Conservation (phyloP, 1,284 basidiomycete species). For the Volvariella surrecta region DNA sequence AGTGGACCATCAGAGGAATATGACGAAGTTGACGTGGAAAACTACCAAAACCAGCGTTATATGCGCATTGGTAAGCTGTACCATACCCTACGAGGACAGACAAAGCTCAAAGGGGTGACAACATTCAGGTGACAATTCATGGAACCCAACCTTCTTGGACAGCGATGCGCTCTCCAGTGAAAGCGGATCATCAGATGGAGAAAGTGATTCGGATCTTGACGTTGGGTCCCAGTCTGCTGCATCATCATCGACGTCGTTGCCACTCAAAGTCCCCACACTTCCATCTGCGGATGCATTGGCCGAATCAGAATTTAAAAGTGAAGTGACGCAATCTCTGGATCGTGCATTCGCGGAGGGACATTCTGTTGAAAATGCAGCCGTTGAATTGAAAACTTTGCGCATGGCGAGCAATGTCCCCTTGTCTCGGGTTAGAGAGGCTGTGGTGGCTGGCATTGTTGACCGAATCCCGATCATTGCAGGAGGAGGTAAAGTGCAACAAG, state of each 20-base stretch:
- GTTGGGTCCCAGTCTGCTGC: not conserved
- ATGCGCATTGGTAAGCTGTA: constrained; percentile 67
- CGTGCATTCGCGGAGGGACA: constrained; percentile 89
- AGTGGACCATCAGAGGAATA: constrained; percentile 43
- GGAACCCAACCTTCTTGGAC: constrained; percentile 54
- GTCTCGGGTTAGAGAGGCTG: constrained; percentile 68
- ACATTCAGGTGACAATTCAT: constrained; percentile 46
- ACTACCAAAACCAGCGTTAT: constrained; percentile 54
- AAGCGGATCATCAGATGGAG: constrained; percentile 19
- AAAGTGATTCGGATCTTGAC: not conserved
- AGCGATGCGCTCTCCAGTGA: constrained; percentile 38
- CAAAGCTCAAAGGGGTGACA: no score
- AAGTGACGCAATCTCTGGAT: constrained; percentile 76
- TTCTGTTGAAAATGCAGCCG: constrained; percentile 84
- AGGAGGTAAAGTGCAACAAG: constrained; percentile 44
- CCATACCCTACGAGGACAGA: not conserved
- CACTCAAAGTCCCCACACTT: constrained; percentile 21
- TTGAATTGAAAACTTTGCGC: constrained; percentile 88
- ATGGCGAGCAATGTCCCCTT: constrained; percentile 91
- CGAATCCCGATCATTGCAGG: constrained; percentile 50
- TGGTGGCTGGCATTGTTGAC: constrained; percentile 67
- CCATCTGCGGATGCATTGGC: constrained; percentile 29
- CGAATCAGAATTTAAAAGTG: constrained; percentile 66
- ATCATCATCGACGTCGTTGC: constrained; percentile 14
- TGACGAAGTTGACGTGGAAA: constrained; percentile 48